phyloP scores from a whole-genome alignment of 257 asterid genomes.

The Solanum dulcamara region DNA sequence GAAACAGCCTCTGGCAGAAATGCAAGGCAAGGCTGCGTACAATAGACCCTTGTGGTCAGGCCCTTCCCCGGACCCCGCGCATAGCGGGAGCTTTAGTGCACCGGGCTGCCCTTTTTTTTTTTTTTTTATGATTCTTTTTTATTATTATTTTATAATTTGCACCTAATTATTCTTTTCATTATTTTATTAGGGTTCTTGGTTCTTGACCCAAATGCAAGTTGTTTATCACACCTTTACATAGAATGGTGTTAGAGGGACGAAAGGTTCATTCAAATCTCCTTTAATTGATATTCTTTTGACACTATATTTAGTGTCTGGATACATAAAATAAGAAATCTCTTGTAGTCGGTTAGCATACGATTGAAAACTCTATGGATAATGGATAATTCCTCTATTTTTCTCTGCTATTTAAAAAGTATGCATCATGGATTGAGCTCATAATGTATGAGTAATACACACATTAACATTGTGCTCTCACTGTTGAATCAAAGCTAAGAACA shows the following conservation, averaged over 20 bases:
- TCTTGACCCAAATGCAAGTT: not conserved
- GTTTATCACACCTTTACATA: not conserved
- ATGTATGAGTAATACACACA: not conserved
- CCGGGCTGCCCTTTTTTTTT: too few species aligned
- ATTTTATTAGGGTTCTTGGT: not conserved
- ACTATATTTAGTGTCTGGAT: not conserved
- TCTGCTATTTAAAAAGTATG: not conserved
- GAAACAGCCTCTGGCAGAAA: too few species aligned
- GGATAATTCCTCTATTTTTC: not conserved
- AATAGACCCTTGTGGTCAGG: too few species aligned
- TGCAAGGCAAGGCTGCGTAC: too few species aligned
- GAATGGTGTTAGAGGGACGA: not conserved
- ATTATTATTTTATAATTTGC: not conserved
- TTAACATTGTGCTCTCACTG: not conserved
- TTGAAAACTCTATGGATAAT: not conserved
- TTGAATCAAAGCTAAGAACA: not conserved
- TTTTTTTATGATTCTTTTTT: not conserved
- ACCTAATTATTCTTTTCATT: not conserved
- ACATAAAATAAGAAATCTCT: not conserved
- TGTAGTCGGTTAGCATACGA: not conserved
- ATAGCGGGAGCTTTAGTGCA: too few species aligned
- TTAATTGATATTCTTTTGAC: not conserved
- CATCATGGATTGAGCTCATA: not conserved
- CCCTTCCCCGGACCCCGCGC: too few species aligned
- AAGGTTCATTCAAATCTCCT: not conserved